phyloP scores from a whole-genome alignment of 225 moss, liverwort and hornwort species.

The Marchantia polymorpha region DNA sequence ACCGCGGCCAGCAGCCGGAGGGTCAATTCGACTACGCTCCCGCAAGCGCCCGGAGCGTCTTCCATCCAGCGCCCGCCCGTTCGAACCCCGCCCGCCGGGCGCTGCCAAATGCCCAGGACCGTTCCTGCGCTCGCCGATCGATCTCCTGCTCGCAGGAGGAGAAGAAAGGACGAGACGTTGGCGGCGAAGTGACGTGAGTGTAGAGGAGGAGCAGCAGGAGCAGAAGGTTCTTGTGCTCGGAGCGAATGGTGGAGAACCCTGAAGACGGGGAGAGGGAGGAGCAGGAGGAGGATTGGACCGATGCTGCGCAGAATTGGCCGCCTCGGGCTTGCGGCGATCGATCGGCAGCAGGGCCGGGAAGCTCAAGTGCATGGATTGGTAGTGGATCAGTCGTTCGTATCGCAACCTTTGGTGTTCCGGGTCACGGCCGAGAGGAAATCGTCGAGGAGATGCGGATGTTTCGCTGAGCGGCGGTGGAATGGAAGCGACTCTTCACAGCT shows the following conservation, averaged over 20 bases:
- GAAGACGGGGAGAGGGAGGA: not conserved
- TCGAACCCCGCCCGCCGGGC: not conserved
- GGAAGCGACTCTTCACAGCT: conserved; percentile 15
- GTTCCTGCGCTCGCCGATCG: not conserved
- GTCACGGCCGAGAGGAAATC: not conserved
- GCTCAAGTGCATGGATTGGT: not conserved
- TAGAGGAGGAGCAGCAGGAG: not conserved
- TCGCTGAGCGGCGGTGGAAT: conserved; percentile 18
- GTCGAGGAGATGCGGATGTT: conserved; percentile 21
- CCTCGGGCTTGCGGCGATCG: too few relatives aligned
- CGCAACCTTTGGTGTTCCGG: conserved; percentile 3
- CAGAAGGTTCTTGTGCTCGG: too few relatives aligned
- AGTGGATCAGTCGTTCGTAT: not conserved
- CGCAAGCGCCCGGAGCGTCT: not conserved
- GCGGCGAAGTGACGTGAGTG: too few relatives aligned
- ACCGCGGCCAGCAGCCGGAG: not conserved
- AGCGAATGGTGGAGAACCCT: not conserved
- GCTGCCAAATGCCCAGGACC: not conserved
- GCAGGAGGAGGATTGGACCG: not conserved
- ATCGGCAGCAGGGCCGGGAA: not conserved
- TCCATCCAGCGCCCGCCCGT: not conserved
- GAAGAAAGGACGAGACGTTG: not conserved
- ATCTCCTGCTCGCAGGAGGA: not conserved
- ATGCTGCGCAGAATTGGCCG: not conserved
- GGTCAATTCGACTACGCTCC: not conserved